Conservation (phyloP, 331 rosid genomes). For the Stylosanthes scabra region DNA sequence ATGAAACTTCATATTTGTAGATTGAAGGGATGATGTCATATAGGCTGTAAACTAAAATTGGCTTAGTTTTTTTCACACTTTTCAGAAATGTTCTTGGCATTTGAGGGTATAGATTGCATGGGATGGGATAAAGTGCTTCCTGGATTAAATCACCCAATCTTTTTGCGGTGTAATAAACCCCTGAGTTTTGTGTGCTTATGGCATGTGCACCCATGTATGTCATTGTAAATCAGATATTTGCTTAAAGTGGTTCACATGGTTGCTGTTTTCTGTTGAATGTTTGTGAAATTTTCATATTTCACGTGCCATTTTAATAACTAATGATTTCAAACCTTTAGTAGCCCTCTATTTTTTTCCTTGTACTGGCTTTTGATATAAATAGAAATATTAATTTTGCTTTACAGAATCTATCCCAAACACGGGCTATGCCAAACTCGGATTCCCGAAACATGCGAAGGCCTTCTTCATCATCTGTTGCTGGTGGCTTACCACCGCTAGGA, state of each 20-base stretch:
- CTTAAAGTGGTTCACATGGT: slow-evolving; percentile 13
- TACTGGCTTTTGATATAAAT: slow-evolving; percentile 23
- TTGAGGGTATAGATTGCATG: background rate
- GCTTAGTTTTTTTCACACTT: background rate
- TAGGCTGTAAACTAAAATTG: background rate
- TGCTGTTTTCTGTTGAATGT: slow-evolving; percentile 13
- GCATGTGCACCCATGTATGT: slow-evolving; percentile 12
- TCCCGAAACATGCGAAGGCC: slow-evolving; percentile 81
- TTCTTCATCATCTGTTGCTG: slow-evolving; percentile 92
- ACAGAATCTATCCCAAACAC: slow-evolving; percentile 88
- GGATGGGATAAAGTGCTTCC: slow-evolving; percentile 13
- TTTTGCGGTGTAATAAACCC: slow-evolving; percentile 1
- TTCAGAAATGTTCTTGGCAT: slow-evolving; percentile 7
- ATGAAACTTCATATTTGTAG: slow-evolving; percentile 1
- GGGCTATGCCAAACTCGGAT: slow-evolving; percentile 75
- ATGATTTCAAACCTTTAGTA: slow-evolving; percentile 15
- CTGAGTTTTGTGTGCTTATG: slow-evolving; percentile 5
- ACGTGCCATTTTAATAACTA: slow-evolving; percentile 1
- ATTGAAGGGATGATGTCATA: slow-evolving; percentile 17
- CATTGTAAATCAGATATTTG: slow-evolving; percentile 12
- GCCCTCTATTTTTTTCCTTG: background rate
- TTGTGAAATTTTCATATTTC: slow-evolving; percentile 8
- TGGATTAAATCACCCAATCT: slow-evolving; percentile 19
- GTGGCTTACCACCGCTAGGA: slow-evolving; percentile 97
- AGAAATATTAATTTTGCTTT: slow-evolving; percentile 35